phyloP scores from a whole-genome alignment of 805 yeast species.

The Ogataea siamensis region DNA sequence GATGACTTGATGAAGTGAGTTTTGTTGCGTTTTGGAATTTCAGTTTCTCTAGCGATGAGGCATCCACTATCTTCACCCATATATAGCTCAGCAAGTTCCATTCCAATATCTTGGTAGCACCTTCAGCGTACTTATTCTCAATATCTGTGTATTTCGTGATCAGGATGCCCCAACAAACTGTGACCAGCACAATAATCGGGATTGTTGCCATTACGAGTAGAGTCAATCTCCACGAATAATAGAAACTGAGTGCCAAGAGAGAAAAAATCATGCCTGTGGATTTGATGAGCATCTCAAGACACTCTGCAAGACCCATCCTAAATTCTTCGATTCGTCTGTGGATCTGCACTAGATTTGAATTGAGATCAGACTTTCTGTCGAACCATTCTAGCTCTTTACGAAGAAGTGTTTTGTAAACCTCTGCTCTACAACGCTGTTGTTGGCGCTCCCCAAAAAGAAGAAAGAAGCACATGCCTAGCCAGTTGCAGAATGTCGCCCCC shows the following conservation, averaged over 20 bases:
- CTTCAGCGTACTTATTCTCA: slow-evolving; percentile 58
- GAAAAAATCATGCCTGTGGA: slow-evolving; percentile 52
- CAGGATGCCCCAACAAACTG: slow-evolving; percentile 48
- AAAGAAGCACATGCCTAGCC: slow-evolving; percentile 63
- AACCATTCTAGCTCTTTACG: slow-evolving; percentile 56
- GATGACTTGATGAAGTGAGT: slow-evolving; percentile 38
- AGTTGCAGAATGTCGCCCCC: slow-evolving; percentile 42
- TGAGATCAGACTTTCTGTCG: slow-evolving; percentile 51
- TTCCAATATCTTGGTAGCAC: slow-evolving; percentile 58
- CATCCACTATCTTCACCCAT: slow-evolving; percentile 60
- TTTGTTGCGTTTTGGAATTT: slow-evolving; percentile 38
- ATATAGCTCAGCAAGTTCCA: slow-evolving; percentile 66
- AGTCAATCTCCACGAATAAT: slow-evolving; percentile 83
- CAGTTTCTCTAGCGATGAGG: slow-evolving; percentile 49
- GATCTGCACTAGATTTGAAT: slow-evolving; percentile 64
- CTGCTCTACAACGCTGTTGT: slow-evolving; percentile 52
- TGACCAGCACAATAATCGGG: slow-evolving; percentile 59
- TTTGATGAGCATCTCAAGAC: slow-evolving; percentile 55
- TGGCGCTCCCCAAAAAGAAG: slow-evolving; percentile 70
- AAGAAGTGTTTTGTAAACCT: slow-evolving; percentile 45
- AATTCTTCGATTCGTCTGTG: slow-evolving; percentile 75
- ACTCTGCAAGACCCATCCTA: slow-evolving; percentile 65
- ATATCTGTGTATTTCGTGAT: slow-evolving; percentile 46
- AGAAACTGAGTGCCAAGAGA: slow-evolving; percentile 61
- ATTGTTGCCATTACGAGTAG: slow-evolving; percentile 69